phyloP scores from a whole-genome alignment of 352 stramenopile genomes.

The Aphanomyces cochlioides region DNA sequence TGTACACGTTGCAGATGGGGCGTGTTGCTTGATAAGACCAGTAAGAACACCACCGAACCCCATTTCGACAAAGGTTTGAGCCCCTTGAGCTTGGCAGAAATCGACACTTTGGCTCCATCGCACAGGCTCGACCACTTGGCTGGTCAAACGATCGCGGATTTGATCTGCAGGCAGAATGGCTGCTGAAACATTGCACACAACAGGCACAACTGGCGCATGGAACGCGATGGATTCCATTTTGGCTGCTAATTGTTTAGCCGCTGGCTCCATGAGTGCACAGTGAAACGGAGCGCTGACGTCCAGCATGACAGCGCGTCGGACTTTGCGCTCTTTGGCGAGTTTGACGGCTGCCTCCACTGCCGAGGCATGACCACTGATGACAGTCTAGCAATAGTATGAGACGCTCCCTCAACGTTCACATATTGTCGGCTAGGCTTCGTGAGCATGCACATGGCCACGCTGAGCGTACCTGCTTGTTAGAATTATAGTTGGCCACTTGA shows the following conservation, averaged over 20 bases:
- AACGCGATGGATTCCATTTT: slow-evolving; percentile 42
- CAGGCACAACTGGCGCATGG: slow-evolving; percentile 43
- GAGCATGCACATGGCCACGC: not conserved
- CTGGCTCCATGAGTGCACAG: slow-evolving; percentile 70
- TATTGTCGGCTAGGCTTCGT: too few relatives aligned
- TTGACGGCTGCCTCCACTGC: slow-evolving; percentile 53
- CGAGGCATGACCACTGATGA: slow-evolving; percentile 61
- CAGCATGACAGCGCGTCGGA: slow-evolving; percentile 62
- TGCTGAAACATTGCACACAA: slow-evolving; percentile 81
- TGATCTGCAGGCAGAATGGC: slow-evolving; percentile 34
- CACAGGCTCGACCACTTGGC: slow-evolving; percentile 65
- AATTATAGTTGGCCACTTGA: slow-evolving; percentile 87
- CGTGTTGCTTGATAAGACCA: slow-evolving; percentile 72
- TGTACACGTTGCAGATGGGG: slow-evolving; percentile 32
- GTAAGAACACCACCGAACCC: slow-evolving; percentile 66
- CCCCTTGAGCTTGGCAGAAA: slow-evolving; percentile 42
- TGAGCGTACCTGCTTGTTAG: slow-evolving; percentile 60
- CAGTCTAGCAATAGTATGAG: slow-evolving; percentile 39
- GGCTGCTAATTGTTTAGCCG: slow-evolving; percentile 44
- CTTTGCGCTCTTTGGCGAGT: slow-evolving; percentile 67
- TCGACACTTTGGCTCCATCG: slow-evolving; percentile 81
- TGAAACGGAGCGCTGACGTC: slow-evolving; percentile 85
- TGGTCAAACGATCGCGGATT: slow-evolving; percentile 46
- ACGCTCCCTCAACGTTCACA: too few relatives aligned
- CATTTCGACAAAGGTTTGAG: slow-evolving; percentile 62